Conservation (phyloP, 345 rosid genomes). For the Schrenkiella parvula region DNA sequence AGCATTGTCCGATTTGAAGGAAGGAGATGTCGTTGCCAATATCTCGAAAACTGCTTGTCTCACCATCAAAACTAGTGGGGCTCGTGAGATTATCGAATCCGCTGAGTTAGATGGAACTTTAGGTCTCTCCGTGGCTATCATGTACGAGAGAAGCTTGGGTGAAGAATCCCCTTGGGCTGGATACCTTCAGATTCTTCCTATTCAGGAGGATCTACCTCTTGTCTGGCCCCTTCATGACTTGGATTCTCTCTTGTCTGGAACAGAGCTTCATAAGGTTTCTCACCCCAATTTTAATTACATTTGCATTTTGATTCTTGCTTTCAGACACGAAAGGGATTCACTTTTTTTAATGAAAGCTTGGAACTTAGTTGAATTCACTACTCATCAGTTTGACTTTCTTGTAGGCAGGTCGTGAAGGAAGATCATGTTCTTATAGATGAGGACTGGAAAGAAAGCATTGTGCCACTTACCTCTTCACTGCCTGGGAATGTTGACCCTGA, state of each 20-base stretch:
- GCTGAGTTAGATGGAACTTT: slow-evolving; percentile 61
- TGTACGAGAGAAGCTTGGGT: slow-evolving; percentile 78
- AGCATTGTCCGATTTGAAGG: slow-evolving; percentile 53
- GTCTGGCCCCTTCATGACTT: slow-evolving; percentile 62
- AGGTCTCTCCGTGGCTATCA: slow-evolving; percentile 69
- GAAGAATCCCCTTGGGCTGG: slow-evolving; percentile 72
- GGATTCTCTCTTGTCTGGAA: slow-evolving; percentile 63
- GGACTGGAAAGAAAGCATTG: slow-evolving; percentile 74
- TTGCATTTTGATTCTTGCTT: not conserved
- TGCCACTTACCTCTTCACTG: slow-evolving; percentile 49
- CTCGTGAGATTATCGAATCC: slow-evolving; percentile 46
- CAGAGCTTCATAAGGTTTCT: slow-evolving; percentile 84
- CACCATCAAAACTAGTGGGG: slow-evolving; percentile 60
- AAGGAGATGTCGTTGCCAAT: slow-evolving; percentile 67
- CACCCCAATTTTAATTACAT: not conserved
- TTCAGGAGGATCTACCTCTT: slow-evolving; percentile 55
- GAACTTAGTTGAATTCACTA: not conserved
- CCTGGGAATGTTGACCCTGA: slow-evolving; percentile 27
- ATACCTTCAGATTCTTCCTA: slow-evolving; percentile 69
- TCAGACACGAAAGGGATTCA: not conserved
- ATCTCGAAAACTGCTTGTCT: slow-evolving; percentile 84
- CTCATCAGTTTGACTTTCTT: slow-evolving; percentile 9
- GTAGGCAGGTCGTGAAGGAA: slow-evolving; percentile 75
- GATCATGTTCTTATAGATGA: slow-evolving; percentile 62
- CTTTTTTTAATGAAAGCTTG: not conserved